phyloP scores from a whole-genome alignment of 2,329 filamentous ascomycete species.

The Herpotrichia juniperi region DNA sequence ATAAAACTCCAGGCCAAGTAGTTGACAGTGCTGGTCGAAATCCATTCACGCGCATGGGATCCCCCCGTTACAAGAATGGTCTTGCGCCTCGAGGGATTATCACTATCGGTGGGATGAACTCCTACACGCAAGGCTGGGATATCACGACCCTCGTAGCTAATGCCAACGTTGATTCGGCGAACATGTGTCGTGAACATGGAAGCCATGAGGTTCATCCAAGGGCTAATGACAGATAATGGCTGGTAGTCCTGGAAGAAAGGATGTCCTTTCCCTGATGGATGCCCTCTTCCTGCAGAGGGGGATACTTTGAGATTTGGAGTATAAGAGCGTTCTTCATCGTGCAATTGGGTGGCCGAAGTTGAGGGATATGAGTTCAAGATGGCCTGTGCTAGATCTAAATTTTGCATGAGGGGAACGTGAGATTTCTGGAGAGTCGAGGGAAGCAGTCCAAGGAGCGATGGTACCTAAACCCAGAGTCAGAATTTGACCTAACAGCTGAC shows the following conservation, averaged over 20 bases:
- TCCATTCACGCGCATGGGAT: constrained; percentile 95
- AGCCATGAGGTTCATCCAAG: constrained; percentile 88
- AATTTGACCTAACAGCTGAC: background rate
- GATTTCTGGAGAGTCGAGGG: constrained; percentile 74
- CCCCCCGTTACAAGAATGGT: constrained; percentile 85
- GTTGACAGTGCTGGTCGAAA: constrained; percentile 87
- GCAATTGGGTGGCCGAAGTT: constrained; percentile 35
- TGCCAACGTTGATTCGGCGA: constrained; percentile 75
- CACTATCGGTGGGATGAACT: constrained; percentile 58
- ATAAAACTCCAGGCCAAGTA: constrained; percentile 90
- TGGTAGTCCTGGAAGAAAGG: constrained; percentile 95
- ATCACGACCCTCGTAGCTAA: constrained; percentile 84
- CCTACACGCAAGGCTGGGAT: constrained; percentile 84
- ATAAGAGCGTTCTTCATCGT: constrained; percentile 31
- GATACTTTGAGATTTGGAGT: constrained; percentile 32
- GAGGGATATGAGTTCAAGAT: constrained; percentile 78
- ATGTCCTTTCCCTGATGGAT: constrained; percentile 59
- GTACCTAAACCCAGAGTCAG: constrained; percentile 53
- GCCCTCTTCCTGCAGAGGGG: constrained; percentile 54
- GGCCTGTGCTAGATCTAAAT: constrained; percentile 71
- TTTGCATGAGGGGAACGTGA: constrained; percentile 77
- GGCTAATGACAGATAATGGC: constrained; percentile 79
- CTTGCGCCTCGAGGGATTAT: constrained; percentile 63
- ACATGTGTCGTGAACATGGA: constrained; percentile 89
- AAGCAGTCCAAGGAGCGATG: constrained; percentile 78